phyloP scores from a whole-genome alignment of 768 basidiomycete genomes.

The Boletus coccyginus region DNA sequence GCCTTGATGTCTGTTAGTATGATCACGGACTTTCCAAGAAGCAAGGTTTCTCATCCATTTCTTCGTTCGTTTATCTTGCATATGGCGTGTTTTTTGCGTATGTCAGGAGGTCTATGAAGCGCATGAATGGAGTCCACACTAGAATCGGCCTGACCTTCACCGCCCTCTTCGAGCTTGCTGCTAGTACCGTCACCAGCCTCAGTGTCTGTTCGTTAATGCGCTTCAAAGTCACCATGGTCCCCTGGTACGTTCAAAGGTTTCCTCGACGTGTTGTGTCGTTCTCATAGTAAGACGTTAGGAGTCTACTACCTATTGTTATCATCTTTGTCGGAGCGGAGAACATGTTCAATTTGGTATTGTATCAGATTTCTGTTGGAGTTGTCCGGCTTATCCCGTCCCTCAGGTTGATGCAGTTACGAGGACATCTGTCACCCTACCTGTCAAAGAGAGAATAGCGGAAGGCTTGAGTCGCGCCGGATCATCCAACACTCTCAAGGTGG shows the following conservation, averaged over 20 bases:
- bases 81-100: slow-evolving; percentile 76
- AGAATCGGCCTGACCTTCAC: slow-evolving; percentile 90
- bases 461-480: slow-evolving; percentile 89
- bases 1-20: slow-evolving; percentile 40
- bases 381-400: slow-evolving; percentile 23
- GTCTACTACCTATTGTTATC: slow-evolving; percentile 88
- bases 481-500: slow-evolving; percentile 89
- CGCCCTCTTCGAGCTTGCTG: slow-evolving; percentile 85
- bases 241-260: slow-evolving; percentile 55
- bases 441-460: slow-evolving; percentile 88
- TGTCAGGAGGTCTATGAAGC: slow-evolving; percentile 70
- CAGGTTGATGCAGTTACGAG: slow-evolving; percentile 83
- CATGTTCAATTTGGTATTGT: slow-evolving; percentile 87
- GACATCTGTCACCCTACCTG: slow-evolving; percentile 82
- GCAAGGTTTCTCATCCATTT: slow-evolving; percentile 56
- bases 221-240: slow-evolving; percentile 86
- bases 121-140: slow-evolving; percentile 85
- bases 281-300: slow-evolving; percentile 45
- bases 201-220: slow-evolving; percentile 90
- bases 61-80: slow-evolving; percentile 69
- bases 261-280: background rate
- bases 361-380: slow-evolving; percentile 2
- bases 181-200: slow-evolving; percentile 90
- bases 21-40: slow-evolving; percentile 46
- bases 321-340: slow-evolving; percentile 96